Evolutionary conservation across 169 alveolate genomes (phyloP).

Genomic region (Pseudocohnilembus persalinus): DNA sequence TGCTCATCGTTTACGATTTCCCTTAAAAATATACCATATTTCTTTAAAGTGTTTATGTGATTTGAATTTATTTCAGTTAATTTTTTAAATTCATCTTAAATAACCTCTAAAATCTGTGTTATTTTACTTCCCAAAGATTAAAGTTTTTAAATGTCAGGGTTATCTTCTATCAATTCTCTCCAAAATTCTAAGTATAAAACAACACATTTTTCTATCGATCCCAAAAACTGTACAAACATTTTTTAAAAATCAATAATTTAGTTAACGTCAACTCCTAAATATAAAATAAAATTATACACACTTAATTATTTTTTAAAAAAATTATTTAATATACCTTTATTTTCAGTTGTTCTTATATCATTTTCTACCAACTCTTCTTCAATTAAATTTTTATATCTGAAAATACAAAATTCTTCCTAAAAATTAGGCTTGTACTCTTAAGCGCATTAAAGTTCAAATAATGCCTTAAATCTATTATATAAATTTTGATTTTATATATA

Average conservation of each 20-base stretch:
- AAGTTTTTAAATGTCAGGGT: constrained; percentile 45
- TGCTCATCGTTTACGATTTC: constrained; percentile 44
- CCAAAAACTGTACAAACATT: constrained; percentile 31
- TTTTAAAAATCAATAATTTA: constrained; percentile 34
- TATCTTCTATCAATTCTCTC: constrained; percentile 47
- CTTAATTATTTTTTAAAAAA: no score
- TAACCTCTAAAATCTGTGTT: constrained; percentile 39
- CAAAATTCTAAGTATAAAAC: constrained; percentile 41
- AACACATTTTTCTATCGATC: constrained; percentile 38
- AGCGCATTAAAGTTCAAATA: constrained; percentile 40
- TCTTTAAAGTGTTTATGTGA: constrained; percentile 39
- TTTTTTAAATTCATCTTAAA: constrained; percentile 20
- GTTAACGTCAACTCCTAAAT: constrained; percentile 29
- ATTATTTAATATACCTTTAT: constrained; percentile 22
- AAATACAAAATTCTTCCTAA: constrained; percentile 37
- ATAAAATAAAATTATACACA: background rate
- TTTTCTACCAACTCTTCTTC: constrained; percentile 47
- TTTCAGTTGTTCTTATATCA: constrained; percentile 33
- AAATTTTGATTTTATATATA: constrained; percentile 36
- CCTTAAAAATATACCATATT: constrained; percentile 39
- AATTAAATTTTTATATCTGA: constrained; percentile 39
- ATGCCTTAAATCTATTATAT: constrained; percentile 42
- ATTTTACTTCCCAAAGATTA: constrained; percentile 43
- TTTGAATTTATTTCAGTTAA: constrained; percentile 39
- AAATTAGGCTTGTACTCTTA: constrained; percentile 42